A percentile compares a stretch with the other conserved stretches of the same genome.
phyloP scores from a whole-genome alignment of 805 yeast species.

The Clavispora fructus region DNA sequence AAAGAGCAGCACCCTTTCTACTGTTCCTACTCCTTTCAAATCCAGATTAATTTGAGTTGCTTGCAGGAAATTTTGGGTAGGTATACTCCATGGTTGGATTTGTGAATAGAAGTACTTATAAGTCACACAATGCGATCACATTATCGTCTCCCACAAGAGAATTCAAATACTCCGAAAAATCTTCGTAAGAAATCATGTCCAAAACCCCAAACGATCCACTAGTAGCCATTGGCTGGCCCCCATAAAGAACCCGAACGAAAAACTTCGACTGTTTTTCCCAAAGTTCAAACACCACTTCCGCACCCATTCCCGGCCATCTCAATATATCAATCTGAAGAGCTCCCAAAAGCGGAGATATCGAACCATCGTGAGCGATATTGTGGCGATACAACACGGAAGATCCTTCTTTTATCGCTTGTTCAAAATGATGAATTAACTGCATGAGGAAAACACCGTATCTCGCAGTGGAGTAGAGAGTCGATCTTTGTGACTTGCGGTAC shows the following conservation, averaged over 20 bases:
- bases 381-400: not conserved
- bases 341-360: not conserved
- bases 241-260: conserved; percentile 1
- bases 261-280: not conserved
- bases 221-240: not conserved
- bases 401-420: not conserved
- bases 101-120: not conserved
- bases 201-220: not conserved
- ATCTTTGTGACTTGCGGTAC: not conserved
- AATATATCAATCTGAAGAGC: not conserved
- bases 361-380: conserved; percentile 1
- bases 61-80: too few species aligned
- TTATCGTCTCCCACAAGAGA: not conserved
- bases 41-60: too few species aligned
- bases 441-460: not conserved
- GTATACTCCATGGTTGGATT: too few species aligned
- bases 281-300: conserved; percentile 3
- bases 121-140: not conserved
- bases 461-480: not conserved
- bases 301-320: conserved; percentile 3
- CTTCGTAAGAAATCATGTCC: not conserved
- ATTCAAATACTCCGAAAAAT: not conserved
- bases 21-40: too few species aligned
- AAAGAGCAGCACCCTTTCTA: too few species aligned
- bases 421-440: not conserved